Base-by-base conservation (phyloP, 2,329 filamentous ascomycete genomes). In the Epichloe bromicola region DNA sequence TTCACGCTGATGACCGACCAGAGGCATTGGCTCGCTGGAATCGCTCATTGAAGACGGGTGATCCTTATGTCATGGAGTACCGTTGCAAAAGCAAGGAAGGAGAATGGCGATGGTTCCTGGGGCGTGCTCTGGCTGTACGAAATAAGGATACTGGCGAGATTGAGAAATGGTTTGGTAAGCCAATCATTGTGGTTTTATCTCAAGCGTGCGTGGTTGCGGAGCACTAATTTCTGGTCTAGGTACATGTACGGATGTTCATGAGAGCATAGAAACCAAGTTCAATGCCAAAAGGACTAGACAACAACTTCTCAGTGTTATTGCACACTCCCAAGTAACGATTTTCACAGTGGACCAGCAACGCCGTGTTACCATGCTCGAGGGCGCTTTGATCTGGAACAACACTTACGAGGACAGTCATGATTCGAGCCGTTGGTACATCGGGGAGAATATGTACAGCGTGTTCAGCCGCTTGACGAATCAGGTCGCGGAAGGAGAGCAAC, bases 211-310 rank as follows among this genome's bases (percentile, higher is more conserved):
- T 26, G 8, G 11, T 33, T 37, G 26, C 15, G 17, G 23, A 30
- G 26, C 23, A 36, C 50, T 51, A 38, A 48, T 23, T 34, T 10
- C 6, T 17, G n/a, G 10, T 34, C 17, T 19, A 72, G 70, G 74
- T 15, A 88, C 85, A 1, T 88, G 83, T 59, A 89, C 86, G 12
- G 86, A 91, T 56, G 85, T 89, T 17, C 82, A 90, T 60, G 85
- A 89, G 54, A 74, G 81, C 42, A 82, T 89, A 3, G 74, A 85
- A 59, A 77, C 83, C 14, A 81, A 84, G 53, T 73, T 84, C 54
- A 75, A 75, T 46, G 83, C 83, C 15, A 80, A 79, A 54, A 74
- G 80, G 52, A 84, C 78, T 17, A 75, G 81, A n/a, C 78, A 84
- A 58, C 84, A 88, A 60, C 72, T 91, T 0, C 71, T 82, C 8